These are phyloP conservation scores for Nematodospora anomalae DNA, from an alignment of 1,139 yeast species.

Conservation along the genomic window DNA sequence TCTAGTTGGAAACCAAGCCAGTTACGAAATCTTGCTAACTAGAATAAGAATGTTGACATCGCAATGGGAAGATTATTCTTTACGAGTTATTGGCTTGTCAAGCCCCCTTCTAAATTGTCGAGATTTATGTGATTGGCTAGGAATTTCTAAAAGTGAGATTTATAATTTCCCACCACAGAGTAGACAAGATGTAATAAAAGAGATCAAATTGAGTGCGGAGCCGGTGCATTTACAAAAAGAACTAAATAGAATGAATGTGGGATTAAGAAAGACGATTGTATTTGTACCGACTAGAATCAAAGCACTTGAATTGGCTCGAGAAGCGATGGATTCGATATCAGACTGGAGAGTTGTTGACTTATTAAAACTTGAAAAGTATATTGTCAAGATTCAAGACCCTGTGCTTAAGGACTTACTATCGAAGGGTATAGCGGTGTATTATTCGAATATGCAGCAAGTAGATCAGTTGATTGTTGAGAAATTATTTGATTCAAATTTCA, in stretches of 20 bases:
- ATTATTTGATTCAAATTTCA: constrained; percentile 48
- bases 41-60: constrained; percentile 69
- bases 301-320: constrained; percentile 52
- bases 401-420: constrained; percentile 43
- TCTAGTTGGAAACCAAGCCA: constrained; percentile 56
- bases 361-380: constrained; percentile 33
- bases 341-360: constrained; percentile 9
- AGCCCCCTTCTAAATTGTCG: constrained; percentile 71
- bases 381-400: constrained; percentile 48
- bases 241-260: constrained; percentile 1
- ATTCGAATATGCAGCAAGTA: constrained; percentile 54
- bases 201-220: constrained; percentile 44
- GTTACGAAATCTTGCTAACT: constrained; percentile 69
- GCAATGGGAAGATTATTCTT: constrained; percentile 48
- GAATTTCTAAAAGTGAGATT: constrained; percentile 56
- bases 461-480: constrained; percentile 59
- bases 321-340: constrained; percentile 11
- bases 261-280: constrained; percentile 33
- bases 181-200: constrained; percentile 54
- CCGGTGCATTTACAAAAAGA: constrained; percentile 8
- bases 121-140: constrained; percentile 87
- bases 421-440: constrained; percentile 70
- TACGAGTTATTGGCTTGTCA: constrained; percentile 67
- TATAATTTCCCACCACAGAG: constrained; percentile 72
- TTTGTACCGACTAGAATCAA: constrained; percentile 59